A percentile compares a stretch with the other conserved stretches of the same genome.
phyloP scores from a whole-genome alignment of 768 basidiomycete species.

The Panellus pusillus region DNA sequence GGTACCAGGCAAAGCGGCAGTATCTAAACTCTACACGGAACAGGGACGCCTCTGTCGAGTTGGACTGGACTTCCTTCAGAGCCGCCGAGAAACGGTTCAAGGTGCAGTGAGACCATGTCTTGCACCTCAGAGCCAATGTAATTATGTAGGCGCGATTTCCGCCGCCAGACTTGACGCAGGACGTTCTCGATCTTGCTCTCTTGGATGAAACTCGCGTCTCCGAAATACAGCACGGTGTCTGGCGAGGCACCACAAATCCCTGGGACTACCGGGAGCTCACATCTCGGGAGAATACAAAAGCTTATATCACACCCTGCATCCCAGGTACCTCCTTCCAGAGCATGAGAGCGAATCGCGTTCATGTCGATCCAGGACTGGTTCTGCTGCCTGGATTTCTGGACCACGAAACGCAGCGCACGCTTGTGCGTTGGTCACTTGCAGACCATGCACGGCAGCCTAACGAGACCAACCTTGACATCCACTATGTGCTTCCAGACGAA shows the following conservation, averaged over 20 bases:
- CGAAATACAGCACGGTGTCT: constrained; percentile 47
- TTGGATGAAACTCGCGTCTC: constrained; percentile 39
- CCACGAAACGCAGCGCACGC: constrained; percentile 57
- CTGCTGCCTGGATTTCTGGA: constrained; percentile 76
- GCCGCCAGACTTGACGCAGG: constrained; percentile 62
- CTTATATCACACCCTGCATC: constrained; percentile 50
- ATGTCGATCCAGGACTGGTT: constrained; percentile 65
- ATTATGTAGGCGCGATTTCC: constrained; percentile 55
- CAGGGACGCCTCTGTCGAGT: constrained; percentile 43
- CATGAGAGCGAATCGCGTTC: background rate
- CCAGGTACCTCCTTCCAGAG: constrained; percentile 46
- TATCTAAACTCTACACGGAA: constrained; percentile 62
- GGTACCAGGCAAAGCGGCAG: constrained; percentile 53
- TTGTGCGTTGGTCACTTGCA: constrained; percentile 71
- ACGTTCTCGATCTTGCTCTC: constrained; percentile 65
- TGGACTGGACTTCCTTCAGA: constrained; percentile 73
- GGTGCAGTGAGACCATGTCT: constrained; percentile 1
- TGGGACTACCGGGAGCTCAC: constrained; percentile 34
- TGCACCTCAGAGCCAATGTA: background rate
- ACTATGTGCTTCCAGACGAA: constrained; percentile 72
- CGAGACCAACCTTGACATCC: constrained; percentile 86
- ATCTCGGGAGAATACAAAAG: constrained; percentile 30
- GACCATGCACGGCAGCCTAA: constrained; percentile 80
- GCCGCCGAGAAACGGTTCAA: constrained; percentile 81
- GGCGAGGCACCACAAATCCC: constrained; percentile 45